phyloP scores from a whole-genome alignment of 75 land plant genomes.

The Larix kaempferi region DNA sequence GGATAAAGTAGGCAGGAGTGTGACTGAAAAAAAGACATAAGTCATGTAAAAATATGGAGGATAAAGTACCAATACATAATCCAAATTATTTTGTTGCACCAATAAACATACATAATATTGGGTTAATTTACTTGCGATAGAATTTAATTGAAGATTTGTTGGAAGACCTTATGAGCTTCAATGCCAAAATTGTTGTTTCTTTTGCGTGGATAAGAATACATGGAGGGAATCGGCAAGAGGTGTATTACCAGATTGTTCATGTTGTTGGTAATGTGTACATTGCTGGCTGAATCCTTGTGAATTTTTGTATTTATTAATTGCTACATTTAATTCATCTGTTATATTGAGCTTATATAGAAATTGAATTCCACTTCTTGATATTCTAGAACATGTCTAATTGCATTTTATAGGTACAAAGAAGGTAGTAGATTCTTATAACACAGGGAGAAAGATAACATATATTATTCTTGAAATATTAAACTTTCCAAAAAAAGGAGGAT shows the following conservation, averaged over 20 bases:
- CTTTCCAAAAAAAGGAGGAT: conserved; percentile 69
- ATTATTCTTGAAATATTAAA: conserved; percentile 78
- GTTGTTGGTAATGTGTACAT: conserved; percentile 65
- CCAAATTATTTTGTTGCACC: conserved; percentile 92
- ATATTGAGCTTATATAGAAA: background rate
- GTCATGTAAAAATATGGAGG: conserved; percentile 40
- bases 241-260: conserved; percentile 85
- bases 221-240: conserved; percentile 73
- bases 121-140: conserved; percentile 68
- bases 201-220: conserved; percentile 89
- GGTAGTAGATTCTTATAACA: conserved; percentile 53
- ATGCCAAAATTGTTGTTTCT: conserved; percentile 65
- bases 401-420: conserved; percentile 59
- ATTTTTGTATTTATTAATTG: background rate
- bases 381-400: background rate
- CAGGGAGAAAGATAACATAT: conserved; percentile 67
- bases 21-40: conserved; percentile 54
- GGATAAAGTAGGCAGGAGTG: conserved; percentile 23
- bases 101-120: conserved; percentile 77
- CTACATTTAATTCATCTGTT: background rate
- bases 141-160: conserved; percentile 78
- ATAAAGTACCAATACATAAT: conserved; percentile 38
- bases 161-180: conserved; percentile 53
- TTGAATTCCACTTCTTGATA: background rate
- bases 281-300: conserved; percentile 2